These are phyloP conservation scores for Aspergillus bridgeri DNA, from an alignment of 495 filamentous ascomycete genomes.

Conservation along the genomic window DNA sequence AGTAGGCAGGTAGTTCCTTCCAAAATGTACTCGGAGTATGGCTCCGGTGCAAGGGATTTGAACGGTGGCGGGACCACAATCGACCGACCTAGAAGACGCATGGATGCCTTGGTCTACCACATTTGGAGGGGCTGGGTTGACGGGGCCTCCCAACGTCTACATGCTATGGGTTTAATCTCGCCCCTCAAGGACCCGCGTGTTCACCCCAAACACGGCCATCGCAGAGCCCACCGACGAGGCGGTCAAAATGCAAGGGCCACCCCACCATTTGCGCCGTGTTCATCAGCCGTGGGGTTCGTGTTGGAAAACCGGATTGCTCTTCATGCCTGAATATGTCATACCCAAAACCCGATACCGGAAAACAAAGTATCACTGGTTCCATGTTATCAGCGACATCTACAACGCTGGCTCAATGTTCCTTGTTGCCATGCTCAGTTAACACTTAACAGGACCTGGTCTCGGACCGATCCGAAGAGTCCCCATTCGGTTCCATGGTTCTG, in stretches of 20 bases:
- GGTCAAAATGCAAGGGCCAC: conserved; percentile 1
- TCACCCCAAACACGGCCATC: neutral
- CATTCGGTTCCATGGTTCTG: conserved; percentile 14
- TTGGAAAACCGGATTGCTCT: neutral
- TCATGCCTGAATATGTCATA: neutral
- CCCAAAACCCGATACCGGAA: conserved; percentile 7
- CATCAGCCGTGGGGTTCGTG: neutral
- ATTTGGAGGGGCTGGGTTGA: neutral
- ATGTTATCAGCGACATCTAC: neutral
- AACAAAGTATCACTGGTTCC: neutral
- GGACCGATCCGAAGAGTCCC: conserved; percentile 17
- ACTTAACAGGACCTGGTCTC: conserved; percentile 4
- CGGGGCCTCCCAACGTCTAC: neutral
- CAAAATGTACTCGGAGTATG: neutral
- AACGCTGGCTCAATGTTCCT: neutral
- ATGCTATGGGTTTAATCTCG: neutral
- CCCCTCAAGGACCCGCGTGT: neutral
- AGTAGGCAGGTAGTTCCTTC: too few species aligned
- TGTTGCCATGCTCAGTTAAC: neutral
- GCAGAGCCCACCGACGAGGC: neutral
- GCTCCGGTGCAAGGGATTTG: neutral
- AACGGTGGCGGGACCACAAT: neutral
- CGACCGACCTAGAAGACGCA: neutral
- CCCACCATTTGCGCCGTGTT: neutral
- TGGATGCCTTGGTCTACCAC: neutral